Evolutionary conservation across 2,329 filamentous ascomycete species (phyloP).

Genomic region (Monilinia vaccinii-corymbosi): DNA sequence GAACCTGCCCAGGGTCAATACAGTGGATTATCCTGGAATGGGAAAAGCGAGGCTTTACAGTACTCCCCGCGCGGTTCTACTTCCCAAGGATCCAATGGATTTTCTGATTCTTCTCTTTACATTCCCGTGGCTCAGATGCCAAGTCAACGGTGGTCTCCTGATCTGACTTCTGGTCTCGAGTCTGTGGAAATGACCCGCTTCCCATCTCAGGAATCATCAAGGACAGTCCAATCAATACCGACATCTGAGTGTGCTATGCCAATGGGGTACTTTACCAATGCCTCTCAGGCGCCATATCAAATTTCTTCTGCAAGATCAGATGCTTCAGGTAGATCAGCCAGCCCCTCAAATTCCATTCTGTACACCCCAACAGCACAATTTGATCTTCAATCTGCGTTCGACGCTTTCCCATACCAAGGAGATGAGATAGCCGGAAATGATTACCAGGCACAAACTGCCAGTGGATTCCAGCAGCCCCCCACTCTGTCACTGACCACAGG

Average conservation of each 20-base stretch:
- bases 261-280: constrained; percentile 22
- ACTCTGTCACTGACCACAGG: constrained; percentile 18
- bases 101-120: constrained; percentile 23
- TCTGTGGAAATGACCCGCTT: constrained; percentile 25
- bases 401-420: constrained; percentile 23
- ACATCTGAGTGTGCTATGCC: constrained; percentile 22
- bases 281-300: constrained; percentile 26
- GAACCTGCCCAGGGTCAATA: constrained; percentile 28
- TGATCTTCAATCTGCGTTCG: constrained; percentile 23
- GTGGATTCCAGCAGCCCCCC: constrained; percentile 14
- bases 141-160: constrained; percentile 23
- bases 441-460: constrained; percentile 21
- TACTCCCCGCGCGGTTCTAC: constrained; percentile 26
- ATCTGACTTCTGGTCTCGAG: constrained; percentile 20
- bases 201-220: constrained; percentile 26
- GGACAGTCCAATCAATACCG: constrained; percentile 19
- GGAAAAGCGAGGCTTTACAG: constrained; percentile 28
- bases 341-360: constrained; percentile 23
- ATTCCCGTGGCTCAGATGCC: constrained; percentile 19
- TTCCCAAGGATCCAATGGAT: constrained; percentile 24
- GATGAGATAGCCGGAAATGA: constrained; percentile 22
- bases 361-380: constrained; percentile 25
- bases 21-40: constrained; percentile 27
- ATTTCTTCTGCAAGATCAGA: constrained; percentile 28
- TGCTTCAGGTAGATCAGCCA: constrained; percentile 26